A percentile compares a stretch with the other conserved stretches of the same genome.
Conservation (phyloP, 2,329 filamentous ascomycete genomes). For the Aspergillus sp. region DNA sequence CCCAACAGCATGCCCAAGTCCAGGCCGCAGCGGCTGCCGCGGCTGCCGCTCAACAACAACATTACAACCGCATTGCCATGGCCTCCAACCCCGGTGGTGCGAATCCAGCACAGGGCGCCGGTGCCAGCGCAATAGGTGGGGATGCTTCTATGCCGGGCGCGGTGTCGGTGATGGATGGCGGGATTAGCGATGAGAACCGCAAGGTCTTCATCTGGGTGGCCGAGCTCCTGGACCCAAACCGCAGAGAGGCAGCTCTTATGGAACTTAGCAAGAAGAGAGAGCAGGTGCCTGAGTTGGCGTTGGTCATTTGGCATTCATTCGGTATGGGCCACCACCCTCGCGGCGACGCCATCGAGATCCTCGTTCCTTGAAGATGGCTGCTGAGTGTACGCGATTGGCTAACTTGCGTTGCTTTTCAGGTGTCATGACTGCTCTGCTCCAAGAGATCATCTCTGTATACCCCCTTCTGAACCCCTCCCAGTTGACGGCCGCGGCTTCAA, state of each 20-base stretch:
- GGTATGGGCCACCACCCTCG: constrained; percentile 57
- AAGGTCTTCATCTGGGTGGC: constrained; percentile 92
- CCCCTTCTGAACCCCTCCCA: constrained; percentile 94
- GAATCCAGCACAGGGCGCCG: constrained; percentile 36
- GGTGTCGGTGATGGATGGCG: constrained; percentile 57
- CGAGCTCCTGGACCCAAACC: constrained; percentile 82
- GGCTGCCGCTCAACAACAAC: constrained; percentile 48
- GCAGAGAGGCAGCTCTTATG: constrained; percentile 84
- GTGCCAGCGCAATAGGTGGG: constrained; percentile 50
- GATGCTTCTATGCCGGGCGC: constrained; percentile 31
- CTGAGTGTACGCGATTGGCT: constrained; percentile 15
- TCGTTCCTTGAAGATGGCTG: constrained; percentile 6
- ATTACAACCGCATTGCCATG: constrained; percentile 72
- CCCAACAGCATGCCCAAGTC: constrained; percentile 55
- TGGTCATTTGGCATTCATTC: constrained; percentile 98
- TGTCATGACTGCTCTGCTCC: constrained; percentile 95
- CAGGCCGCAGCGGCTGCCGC: constrained; percentile 47
- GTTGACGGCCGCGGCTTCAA: constrained; percentile 94
- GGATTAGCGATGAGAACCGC: constrained; percentile 83
- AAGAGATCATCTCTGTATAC: constrained; percentile 99
- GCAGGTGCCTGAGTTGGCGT: constrained; percentile 91
- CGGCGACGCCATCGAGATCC: constrained; percentile 10
- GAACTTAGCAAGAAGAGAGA: constrained; percentile 98
- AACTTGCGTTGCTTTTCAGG: constrained; percentile 53
- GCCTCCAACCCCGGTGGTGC: constrained; percentile 57